Evolutionary conservation across 2,329 filamentous ascomycete species (phyloP).

Genomic region (Penicillium sp.): DNA sequence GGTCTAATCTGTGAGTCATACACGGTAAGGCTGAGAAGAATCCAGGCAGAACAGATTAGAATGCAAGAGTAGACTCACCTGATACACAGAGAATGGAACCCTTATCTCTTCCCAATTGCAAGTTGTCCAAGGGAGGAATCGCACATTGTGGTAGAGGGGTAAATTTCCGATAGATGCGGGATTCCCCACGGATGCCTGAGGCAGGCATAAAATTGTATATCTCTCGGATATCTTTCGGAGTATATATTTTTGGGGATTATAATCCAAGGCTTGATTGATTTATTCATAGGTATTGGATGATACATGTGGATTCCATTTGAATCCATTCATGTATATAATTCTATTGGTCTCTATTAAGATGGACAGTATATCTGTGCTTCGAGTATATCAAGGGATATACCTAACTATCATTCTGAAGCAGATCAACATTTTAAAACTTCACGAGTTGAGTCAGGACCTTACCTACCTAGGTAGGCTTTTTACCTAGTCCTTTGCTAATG

Average conservation of each 20-base stretch:
- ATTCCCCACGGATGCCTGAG: slow-evolving; percentile 29
- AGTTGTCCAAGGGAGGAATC: slow-evolving; percentile 8
- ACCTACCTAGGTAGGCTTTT: background rate
- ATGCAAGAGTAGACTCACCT: background rate
- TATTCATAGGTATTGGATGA: no score
- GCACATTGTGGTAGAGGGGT: slow-evolving; percentile 31
- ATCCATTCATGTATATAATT: background rate
- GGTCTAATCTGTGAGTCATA: slow-evolving; percentile 20
- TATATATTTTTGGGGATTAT: slow-evolving; percentile 1
- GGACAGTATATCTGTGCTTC: background rate
- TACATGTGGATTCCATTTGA: background rate
- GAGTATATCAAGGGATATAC: background rate
- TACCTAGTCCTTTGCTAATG: background rate
- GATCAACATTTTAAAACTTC: background rate
- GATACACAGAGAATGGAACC: slow-evolving; percentile 2
- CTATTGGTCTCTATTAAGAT: background rate
- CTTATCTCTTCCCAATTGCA: slow-evolving; percentile 14
- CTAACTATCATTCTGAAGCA: background rate
- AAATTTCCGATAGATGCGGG: slow-evolving; percentile 30
- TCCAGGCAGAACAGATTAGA: background rate
- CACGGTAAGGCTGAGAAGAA: background rate
- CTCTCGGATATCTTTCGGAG: background rate
- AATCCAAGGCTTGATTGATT: background rate
- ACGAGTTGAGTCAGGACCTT: background rate
- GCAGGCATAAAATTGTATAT: slow-evolving; percentile 11